phyloP scores from a whole-genome alignment of 164 flowering plant genomes.

The Euptelea pleiosperma region DNA sequence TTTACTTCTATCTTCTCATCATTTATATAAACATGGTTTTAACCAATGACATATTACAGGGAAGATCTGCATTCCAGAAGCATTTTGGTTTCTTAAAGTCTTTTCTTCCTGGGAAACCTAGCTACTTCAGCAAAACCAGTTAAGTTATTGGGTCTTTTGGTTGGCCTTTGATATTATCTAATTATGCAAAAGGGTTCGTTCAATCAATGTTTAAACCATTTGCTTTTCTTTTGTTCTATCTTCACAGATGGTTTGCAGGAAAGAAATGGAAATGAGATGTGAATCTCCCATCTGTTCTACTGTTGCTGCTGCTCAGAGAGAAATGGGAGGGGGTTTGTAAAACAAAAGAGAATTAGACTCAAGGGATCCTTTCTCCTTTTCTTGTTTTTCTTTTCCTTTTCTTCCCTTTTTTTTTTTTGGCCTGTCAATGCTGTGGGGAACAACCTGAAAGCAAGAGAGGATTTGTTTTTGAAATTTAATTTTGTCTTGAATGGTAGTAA shows the following conservation, averaged over 20 bases:
- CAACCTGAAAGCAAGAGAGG: slow-evolving; percentile 40
- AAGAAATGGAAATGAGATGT: slow-evolving; percentile 40
- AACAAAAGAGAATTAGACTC: slow-evolving; percentile 23
- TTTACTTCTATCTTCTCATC: too few species aligned
- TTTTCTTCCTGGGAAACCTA: slow-evolving; percentile 42
- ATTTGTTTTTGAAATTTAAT: slow-evolving; percentile 13
- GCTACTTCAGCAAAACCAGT: slow-evolving; percentile 43
- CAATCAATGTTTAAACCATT: slow-evolving; percentile 5
- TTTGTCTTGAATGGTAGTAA: slow-evolving; percentile 21
- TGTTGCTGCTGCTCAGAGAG: slow-evolving; percentile 10
- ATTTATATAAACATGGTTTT: too few species aligned
- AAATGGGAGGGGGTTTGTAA: slow-evolving; percentile 22
- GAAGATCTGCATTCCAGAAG: slow-evolving; percentile 41
- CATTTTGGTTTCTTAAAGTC: slow-evolving; percentile 40
- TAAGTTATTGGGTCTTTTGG: slow-evolving; percentile 17
- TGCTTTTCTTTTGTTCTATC: not conserved
- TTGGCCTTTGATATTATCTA: not conserved
- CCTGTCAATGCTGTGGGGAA: slow-evolving; percentile 59
- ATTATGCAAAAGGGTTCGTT: too few species aligned
- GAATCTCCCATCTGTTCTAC: slow-evolving; percentile 17
- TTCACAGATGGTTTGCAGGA: slow-evolving; percentile 42
- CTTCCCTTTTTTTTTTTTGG: slow-evolving; percentile 25
- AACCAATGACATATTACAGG: slow-evolving; percentile 47
- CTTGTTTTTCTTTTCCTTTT: too few species aligned
- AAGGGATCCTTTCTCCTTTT: slow-evolving; percentile 24